Base-by-base conservation (phyloP, 208 protist genomes). In the Tetramitus jugosus region DNA sequence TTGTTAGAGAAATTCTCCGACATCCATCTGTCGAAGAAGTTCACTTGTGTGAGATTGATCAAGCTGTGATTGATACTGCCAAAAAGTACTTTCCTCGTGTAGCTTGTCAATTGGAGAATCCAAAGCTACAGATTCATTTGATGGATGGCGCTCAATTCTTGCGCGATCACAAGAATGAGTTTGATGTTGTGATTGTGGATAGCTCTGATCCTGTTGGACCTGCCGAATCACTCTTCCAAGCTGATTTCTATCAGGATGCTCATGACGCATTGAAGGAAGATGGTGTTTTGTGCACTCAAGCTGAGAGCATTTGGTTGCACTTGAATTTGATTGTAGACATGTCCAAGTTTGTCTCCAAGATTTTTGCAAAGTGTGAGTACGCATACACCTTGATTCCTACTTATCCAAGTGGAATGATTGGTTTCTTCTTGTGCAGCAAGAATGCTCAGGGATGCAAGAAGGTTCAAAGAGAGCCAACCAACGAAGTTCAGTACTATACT, bases 31-130 rank as follows among this genome's bases (percentile, higher is more conserved):
- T 98, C 35, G 86, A 96, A 87, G 77, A 83, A 2, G 84, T 96
- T 31, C 92, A 93, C 65, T 84, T 98, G 33, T 97, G 97, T 80
- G 97, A 99, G 81, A 98, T 99, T 82, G 97, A 99, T 83, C 85
- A 89, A 7, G 86, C 77, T 1, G 91, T 94, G 39, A 86, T 93
- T 52, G 88, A 94, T 83, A 81, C 86, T 81, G 91, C 89, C 79
- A 92, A 93, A 79, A 62, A 81, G 14, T 84, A 90, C 84, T 94
- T 94, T 71, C 91, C 91, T 17, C 82, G 93, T 49, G 86, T 94
- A 75, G 74, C 91, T 14, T 88, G 82, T 76, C 83, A 81, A 35
- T 91, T 92, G 78, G 79, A 84, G 20, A 83, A 94, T 84, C 85
- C 88, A 35, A 86, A 87, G 42, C 85, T 91, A n/a, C 87, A 79